Base-by-base conservation (phyloP, 1,284 basidiomycete genomes). In the Pseudozyma sp. region DNA sequence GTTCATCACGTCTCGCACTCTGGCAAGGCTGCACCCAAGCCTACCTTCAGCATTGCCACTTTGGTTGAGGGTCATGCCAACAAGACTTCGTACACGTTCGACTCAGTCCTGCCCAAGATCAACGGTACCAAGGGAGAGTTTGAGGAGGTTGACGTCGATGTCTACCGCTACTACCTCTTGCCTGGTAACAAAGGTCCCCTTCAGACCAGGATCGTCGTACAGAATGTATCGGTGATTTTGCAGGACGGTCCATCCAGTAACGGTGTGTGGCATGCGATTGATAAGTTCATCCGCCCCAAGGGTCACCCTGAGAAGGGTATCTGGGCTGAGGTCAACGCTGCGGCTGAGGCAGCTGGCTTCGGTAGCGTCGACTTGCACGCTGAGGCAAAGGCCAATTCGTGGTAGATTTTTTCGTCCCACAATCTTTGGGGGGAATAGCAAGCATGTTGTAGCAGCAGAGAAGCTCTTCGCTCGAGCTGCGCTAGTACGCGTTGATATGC, bases 211-310 rank as follows among this genome's bases (percentile, higher is more conserved):
- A 80, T 91, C 67, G 87, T 85, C 69, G 90, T 90, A 56, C 89
- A 92, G 63, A 88, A 88, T 25, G 86, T 86, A 19, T 75, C 78
- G 3, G 88, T 89, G 38, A 77, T 83, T 18, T 74, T 87, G 9
- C 85, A 88, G 53, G 91, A 92, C 78, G 83, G 90, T 18, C 87
- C 89, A 0, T 87, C 88, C 8, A 83, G 88, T 39, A 92, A 92
- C 75, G 91, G 91, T 18, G 91, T 88, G 21, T 83, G 89, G 21
- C 91, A 92, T 80, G 85, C 89, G 31, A 74, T 92, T 38, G 84
- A 87, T 52, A 85, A 84, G n/a, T 56, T 80, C 14, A 35, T 80
- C 47, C 60, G 48, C 40, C 78, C 78, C 14, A 73, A 79, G 58
- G 70, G 65, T 12, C 74, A 76, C 18, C 69, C 69, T 14, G 44